Base-by-base conservation (phyloP, 768 basidiomycete species). In the Omphalotus guepiniiformis region DNA sequence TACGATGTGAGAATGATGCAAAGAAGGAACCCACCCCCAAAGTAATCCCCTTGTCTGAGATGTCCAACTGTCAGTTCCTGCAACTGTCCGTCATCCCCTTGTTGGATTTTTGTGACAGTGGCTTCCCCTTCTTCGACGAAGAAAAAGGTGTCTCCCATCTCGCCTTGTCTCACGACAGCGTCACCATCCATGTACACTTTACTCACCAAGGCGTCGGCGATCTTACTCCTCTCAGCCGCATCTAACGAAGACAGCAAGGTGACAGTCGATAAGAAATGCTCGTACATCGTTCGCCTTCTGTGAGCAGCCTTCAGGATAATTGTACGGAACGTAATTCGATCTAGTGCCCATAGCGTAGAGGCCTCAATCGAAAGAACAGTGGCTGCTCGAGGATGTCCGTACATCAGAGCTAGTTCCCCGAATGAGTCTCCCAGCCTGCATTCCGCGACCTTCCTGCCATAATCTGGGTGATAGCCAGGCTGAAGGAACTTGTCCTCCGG, bases 321-420 rank as follows among this genome's bases (percentile, higher is more conserved):
- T 5, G 93, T 96, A 38, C 96, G 83, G 84, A 98, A 99, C 3
- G 94, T 98, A 57, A 94, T 93, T 48, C 96, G 87, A 70, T 99
- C 96, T 55, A 99, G 75, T 8, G 88, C 85, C 96, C 96, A 99
- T 22, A 97, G 74, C 7, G 86, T 92, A 21, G 83, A 89, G 1
- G 80, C 71, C 48, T 89, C 83, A 37, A 87, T 80, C 8, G 95
- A 83, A 29, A 96, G 70, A 36, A 98, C 94, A 6, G 92, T 93
- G 13, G 96, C 96, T 16, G 93, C 92, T 26, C 96, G 89, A 32
- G 91, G 90, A 55, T 95, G 93, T 27, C 92, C 93, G 68, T 99
- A 95, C 95, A 99, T 97, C 55, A 99, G 71, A 25, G 96, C 96
- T 47, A 99, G 76, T 68, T 99, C 95, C 36, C 96, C 96, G 51